These are phyloP conservation scores for Arthroderma sp. DNA, from an alignment of 2,329 filamentous ascomycete species.

Conservation along the genomic window DNA sequence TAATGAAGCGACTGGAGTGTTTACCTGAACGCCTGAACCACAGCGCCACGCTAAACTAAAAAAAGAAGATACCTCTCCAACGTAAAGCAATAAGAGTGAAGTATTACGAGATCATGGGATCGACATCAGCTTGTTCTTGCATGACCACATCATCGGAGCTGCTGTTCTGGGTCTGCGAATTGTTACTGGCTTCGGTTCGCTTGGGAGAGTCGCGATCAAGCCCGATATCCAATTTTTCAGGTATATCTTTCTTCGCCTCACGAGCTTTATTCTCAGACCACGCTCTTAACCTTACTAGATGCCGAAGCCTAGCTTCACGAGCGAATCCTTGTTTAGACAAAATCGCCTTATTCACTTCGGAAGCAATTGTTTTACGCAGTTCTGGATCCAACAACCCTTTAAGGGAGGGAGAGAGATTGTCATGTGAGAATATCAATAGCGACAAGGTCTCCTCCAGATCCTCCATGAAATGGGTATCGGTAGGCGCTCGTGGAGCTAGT, in stretches of 20 bases:
- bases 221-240: slow-evolving; percentile 32
- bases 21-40: slow-evolving; percentile 3
- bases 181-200: slow-evolving; percentile 11
- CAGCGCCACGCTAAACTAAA: slow-evolving; percentile 16
- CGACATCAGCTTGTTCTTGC: slow-evolving; percentile 29
- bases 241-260: slow-evolving; percentile 34
- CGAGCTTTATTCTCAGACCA: slow-evolving; percentile 62
- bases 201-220: slow-evolving; percentile 24
- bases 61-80: background rate
- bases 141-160: slow-evolving; percentile 27
- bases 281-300: slow-evolving; percentile 65
- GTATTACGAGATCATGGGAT: slow-evolving; percentile 23
- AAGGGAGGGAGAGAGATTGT: slow-evolving; percentile 62
- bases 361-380: slow-evolving; percentile 71
- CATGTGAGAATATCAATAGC: slow-evolving; percentile 74
- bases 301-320: slow-evolving; percentile 68
- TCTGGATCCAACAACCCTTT: slow-evolving; percentile 64
- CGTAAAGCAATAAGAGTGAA: background rate
- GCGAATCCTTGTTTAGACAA: slow-evolving; percentile 57
- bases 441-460: slow-evolving; percentile 90
- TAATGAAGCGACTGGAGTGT: slow-evolving; percentile 1
- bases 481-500: slow-evolving; percentile 74
- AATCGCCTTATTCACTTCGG: slow-evolving; percentile 79
- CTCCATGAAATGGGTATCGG: slow-evolving; percentile 65
- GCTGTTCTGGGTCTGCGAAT: slow-evolving; percentile 16